Evolutionary conservation across 768 basidiomycete genomes (phyloP).

Genomic region (Russula griseocarnosa): DNA sequence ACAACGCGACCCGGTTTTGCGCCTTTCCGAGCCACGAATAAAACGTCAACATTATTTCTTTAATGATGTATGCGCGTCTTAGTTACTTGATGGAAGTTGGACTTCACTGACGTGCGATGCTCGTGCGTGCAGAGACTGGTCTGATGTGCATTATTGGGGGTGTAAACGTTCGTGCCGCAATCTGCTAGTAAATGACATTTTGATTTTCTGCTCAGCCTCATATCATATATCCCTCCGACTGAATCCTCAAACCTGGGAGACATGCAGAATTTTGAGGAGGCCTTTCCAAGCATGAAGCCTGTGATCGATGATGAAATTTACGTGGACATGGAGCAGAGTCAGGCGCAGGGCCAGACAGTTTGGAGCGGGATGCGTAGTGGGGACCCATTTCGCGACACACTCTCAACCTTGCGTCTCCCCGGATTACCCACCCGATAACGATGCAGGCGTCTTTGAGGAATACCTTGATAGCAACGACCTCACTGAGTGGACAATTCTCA

Average conservation of each 20-base stretch:
- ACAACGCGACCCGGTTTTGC: constrained; percentile 84
- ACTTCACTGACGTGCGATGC: constrained; percentile 20
- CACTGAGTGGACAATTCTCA: constrained; percentile 66
- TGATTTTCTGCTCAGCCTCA: constrained; percentile 52
- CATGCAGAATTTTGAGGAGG: constrained; percentile 96
- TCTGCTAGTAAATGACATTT: constrained; percentile 11
- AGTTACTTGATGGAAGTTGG: constrained; percentile 46
- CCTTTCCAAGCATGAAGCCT: constrained; percentile 93
- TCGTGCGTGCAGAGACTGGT: constrained; percentile 66
- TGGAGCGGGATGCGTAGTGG: constrained; percentile 69
- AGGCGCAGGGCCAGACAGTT: constrained; percentile 58
- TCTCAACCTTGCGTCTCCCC: constrained; percentile 76
- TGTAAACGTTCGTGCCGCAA: constrained; percentile 69
- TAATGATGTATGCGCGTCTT: constrained; percentile 53
- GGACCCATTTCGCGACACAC: constrained; percentile 68
- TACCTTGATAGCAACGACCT: constrained; percentile 46
- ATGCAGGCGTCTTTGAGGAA: constrained; percentile 81
- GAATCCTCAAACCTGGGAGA: constrained; percentile 89
- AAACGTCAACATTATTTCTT: constrained; percentile 94
- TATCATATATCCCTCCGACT: constrained; percentile 92
- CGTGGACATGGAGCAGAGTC: constrained; percentile 65
- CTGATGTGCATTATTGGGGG: constrained; percentile 88
- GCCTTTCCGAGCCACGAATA: constrained; percentile 90
- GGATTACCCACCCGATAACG: constrained; percentile 50
- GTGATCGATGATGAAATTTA: constrained; percentile 74